Evolutionary conservation across 805 yeast genomes (phyloP).

Genomic region (Wickerhamiella kazuoi): DNA sequence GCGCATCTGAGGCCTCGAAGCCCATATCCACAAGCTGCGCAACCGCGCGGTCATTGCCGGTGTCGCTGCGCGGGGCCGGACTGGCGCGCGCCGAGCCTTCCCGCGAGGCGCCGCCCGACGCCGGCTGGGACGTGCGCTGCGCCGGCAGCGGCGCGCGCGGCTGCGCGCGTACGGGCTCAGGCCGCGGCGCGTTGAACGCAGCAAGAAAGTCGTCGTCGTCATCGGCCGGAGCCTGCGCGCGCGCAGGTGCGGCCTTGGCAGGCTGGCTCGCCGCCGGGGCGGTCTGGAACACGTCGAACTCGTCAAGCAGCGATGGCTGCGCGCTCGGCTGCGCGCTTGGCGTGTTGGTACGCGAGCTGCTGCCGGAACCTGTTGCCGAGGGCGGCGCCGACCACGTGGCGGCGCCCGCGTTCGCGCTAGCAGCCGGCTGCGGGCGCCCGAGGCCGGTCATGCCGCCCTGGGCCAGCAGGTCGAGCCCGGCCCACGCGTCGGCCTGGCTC

Average conservation of each 20-base stretch:
- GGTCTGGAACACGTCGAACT: constrained; percentile 6
- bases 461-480: constrained; percentile 18
- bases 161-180: not conserved
- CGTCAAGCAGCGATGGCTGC: constrained; percentile 4
- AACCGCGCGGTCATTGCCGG: constrained; percentile 22
- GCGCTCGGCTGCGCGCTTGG: not conserved
- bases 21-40: constrained; percentile 73
- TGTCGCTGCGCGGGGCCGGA: constrained; percentile 2
- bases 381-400: not conserved
- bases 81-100: not conserved
- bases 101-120: not conserved
- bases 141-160: constrained; percentile 2
- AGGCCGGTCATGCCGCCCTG: constrained; percentile 7
- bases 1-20: constrained; percentile 43
- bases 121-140: constrained; percentile 1
- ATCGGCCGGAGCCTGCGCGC: not conserved
- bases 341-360: not conserved
- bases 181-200: constrained; percentile 6
- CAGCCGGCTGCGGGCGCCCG: constrained; percentile 1
- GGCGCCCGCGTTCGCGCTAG: not conserved
- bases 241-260: not conserved
- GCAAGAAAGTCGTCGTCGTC: constrained; percentile 12
- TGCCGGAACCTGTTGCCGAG: not conserved
- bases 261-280: constrained; percentile 1
- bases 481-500: constrained; percentile 11